Conservation (phyloP, 1,284 basidiomycete genomes). For the Leccinum laetum region DNA sequence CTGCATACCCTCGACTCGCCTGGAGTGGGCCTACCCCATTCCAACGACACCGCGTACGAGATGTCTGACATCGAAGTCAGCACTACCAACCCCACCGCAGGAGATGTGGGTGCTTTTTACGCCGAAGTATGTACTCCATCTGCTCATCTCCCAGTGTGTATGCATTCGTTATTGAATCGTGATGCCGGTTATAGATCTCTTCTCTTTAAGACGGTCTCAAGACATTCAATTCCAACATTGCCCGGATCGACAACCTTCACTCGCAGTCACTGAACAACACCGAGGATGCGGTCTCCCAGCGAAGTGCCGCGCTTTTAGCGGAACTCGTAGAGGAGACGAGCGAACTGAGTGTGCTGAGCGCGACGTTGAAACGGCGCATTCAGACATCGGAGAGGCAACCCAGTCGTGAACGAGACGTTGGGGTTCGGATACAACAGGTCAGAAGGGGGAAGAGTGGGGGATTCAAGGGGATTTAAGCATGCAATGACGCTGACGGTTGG, state of each 20-base stretch:
- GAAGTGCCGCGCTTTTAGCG: background rate
- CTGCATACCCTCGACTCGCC: background rate
- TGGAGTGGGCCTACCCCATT: too few species aligned
- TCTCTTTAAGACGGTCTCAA: background rate
- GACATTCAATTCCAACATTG: background rate
- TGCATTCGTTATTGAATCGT: background rate
- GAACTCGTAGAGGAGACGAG: background rate
- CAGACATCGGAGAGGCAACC: conserved; percentile 76
- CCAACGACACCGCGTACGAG: background rate
- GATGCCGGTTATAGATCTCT: background rate
- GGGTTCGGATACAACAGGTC: conserved; percentile 85
- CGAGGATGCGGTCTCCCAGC: conserved; percentile 52
- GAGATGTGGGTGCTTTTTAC: background rate
- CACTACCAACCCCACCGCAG: background rate
- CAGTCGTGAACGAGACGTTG: conserved; percentile 73
- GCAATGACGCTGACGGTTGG: background rate
- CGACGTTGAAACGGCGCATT: conserved; percentile 49
- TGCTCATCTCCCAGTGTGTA: background rate
- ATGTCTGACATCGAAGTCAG: background rate
- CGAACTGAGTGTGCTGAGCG: background rate
- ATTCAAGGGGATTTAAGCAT: background rate
- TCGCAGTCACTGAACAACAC: conserved; percentile 72
- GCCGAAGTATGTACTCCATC: background rate
- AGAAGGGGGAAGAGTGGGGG: background rate
- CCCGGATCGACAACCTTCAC: background rate